Evolutionary conservation across 805 yeast species (phyloP).

Genomic region (Nakazawaea laoshanensis): DNA sequence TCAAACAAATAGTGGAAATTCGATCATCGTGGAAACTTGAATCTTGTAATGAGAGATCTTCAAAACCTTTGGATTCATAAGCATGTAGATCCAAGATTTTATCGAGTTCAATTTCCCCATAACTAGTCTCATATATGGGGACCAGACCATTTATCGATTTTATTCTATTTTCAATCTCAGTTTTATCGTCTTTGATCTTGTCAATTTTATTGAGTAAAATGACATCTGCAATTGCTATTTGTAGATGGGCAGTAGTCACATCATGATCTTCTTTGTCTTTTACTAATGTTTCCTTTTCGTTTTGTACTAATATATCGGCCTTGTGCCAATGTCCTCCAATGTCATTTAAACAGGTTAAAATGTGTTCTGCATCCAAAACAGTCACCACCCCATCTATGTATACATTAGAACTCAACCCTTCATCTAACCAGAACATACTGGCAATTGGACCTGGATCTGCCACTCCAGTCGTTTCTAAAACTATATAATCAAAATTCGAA

Average conservation of each 20-base stretch:
- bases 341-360: constrained; percentile 60
- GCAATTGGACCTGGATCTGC: constrained; percentile 99
- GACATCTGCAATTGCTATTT: constrained; percentile 84
- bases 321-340: constrained; percentile 65
- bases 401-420: constrained; percentile 74
- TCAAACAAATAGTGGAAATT: constrained; percentile 44
- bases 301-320: constrained; percentile 20
- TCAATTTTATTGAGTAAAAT: constrained; percentile 78
- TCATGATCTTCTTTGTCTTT: constrained; percentile 27
- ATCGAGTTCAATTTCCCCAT: constrained; percentile 64
- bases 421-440: constrained; percentile 95
- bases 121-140: constrained; percentile 57
- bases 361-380: constrained; percentile 71
- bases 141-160: constrained; percentile 56
- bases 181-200: constrained; percentile 22
- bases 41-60: constrained; percentile 2
- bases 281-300: constrained; percentile 21
- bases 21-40: constrained; percentile 38
- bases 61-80: constrained; percentile 38
- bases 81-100: constrained; percentile 74
- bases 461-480: constrained; percentile 89
- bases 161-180: constrained; percentile 23
- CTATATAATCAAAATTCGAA: constrained; percentile 77
- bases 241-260: constrained; percentile 78
- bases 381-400: constrained; percentile 89